Evolutionary conservation across 345 rosid species (phyloP).

Genomic region (Triadica sebifera): DNA sequence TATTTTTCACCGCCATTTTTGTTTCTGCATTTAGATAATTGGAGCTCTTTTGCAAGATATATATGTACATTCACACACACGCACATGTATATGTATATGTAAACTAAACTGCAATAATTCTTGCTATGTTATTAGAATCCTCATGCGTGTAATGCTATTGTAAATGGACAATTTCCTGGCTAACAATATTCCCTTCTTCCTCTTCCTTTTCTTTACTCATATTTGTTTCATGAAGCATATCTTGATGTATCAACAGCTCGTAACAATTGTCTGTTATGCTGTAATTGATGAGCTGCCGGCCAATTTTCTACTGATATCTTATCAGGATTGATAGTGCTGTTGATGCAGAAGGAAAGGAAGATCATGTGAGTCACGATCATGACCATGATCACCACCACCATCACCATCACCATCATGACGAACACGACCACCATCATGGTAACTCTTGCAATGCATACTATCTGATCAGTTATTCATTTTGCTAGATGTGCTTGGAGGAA

Average conservation of each 20-base stretch:
- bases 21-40: slow-evolving; percentile 14
- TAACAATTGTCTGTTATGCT: background rate
- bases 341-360: slow-evolving; percentile 54
- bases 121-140: background rate
- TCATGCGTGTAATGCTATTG: background rate
- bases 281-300: slow-evolving; percentile 7
- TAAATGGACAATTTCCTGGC: background rate
- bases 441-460: slow-evolving; percentile 11
- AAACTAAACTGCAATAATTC: background rate
- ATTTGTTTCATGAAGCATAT: background rate
- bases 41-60: background rate
- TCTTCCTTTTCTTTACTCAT: background rate
- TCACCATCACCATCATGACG: slow-evolving; percentile 49
- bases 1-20: slow-evolving; percentile 20
- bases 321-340: slow-evolving; percentile 83
- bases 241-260: background rate
- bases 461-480: background rate
- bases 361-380: slow-evolving; percentile 44
- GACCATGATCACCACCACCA: slow-evolving; percentile 45
- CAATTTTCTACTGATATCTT: slow-evolving; percentile 21
- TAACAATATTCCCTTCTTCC: background rate
- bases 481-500: background rate
- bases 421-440: slow-evolving; percentile 75
- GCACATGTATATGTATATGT: too few relatives aligned
- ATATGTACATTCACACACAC: background rate